These are phyloP conservation scores for Ceratocystis huliohia DNA, from an alignment of 2,329 filamentous ascomycete species.

Conservation along the genomic window DNA sequence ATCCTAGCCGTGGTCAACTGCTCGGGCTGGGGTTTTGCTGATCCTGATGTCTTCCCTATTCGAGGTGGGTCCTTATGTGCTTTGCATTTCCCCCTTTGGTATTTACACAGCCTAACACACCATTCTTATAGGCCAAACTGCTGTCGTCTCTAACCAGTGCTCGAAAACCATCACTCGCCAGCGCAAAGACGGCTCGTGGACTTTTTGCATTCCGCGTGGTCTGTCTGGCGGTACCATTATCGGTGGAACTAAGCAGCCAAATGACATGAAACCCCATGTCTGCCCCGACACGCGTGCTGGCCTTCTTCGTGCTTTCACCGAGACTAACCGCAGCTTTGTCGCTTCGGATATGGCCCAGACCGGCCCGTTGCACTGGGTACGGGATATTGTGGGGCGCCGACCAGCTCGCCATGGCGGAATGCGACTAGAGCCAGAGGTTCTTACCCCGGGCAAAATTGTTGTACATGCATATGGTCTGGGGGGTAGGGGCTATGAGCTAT, in stretches of 20 bases:
- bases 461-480: conserved; percentile 49
- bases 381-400: conserved; percentile 36
- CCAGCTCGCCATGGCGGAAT: conserved; percentile 37
- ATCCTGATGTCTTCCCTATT: conserved; percentile 33
- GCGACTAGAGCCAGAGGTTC: conserved; percentile 40
- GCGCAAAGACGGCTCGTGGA: conserved; percentile 49
- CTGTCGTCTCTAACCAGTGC: conserved; percentile 32
- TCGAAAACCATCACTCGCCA: conserved; percentile 44
- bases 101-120: neutral
- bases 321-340: conserved; percentile 29
- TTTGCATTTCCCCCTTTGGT: neutral
- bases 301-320: conserved; percentile 33
- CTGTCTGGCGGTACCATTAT: conserved; percentile 52
- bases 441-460: conserved; percentile 24
- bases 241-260: conserved; percentile 51
- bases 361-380: conserved; percentile 28
- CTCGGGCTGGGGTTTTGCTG: conserved; percentile 35
- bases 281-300: conserved; percentile 34
- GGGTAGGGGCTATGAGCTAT: conserved; percentile 49
- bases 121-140: conserved; percentile 33
- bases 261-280: conserved; percentile 42
- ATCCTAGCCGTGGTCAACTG: conserved; percentile 34
- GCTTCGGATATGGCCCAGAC: conserved; percentile 21
- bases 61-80: conserved; percentile 27
- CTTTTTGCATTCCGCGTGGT: conserved; percentile 49